These are phyloP conservation scores for Porcisia hertigi DNA, from an alignment of 208 protist genomes.

Conservation along the genomic window DNA sequence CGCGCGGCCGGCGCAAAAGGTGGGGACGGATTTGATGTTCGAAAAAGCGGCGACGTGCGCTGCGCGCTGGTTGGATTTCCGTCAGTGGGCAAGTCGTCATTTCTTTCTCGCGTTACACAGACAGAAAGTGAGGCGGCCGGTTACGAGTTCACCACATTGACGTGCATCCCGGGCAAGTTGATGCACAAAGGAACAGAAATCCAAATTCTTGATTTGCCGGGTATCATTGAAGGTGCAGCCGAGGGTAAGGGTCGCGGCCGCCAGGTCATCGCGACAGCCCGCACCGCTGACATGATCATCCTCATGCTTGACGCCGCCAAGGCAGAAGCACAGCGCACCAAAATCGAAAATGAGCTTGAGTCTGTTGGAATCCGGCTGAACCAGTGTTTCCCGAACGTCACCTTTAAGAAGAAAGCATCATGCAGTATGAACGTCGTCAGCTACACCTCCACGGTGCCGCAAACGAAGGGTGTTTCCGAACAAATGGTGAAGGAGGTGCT, in stretches of 20 bases:
- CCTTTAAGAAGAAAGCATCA: slow-evolving; percentile 91
- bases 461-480: slow-evolving; percentile 88
- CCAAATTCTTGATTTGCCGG: slow-evolving; percentile 98
- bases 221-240: slow-evolving; percentile 98
- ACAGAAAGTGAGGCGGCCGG: slow-evolving; percentile 95
- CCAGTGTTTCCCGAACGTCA: slow-evolving; percentile 92
- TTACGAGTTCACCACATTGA: slow-evolving; percentile 99
- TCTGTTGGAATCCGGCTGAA: slow-evolving; percentile 97
- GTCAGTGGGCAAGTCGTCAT: slow-evolving; percentile 98
- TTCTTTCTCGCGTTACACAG: slow-evolving; percentile 96
- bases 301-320: slow-evolving; percentile 97
- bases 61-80: slow-evolving; percentile 94
- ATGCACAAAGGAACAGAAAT: slow-evolving; percentile 96
- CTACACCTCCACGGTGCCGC: slow-evolving; percentile 87
- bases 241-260: slow-evolving; percentile 96
- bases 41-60: slow-evolving; percentile 93
- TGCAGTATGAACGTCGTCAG: slow-evolving; percentile 93
- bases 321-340: slow-evolving; percentile 87
- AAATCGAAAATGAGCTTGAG: slow-evolving; percentile 95
- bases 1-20: slow-evolving; percentile 66
- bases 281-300: slow-evolving; percentile 97
- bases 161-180: slow-evolving; percentile 98
- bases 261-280: slow-evolving; percentile 97
- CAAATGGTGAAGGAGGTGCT: slow-evolving; percentile 93
- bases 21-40: slow-evolving; percentile 95